Conservation (phyloP, 2,329 filamentous ascomycete genomes). For the Aspergillus sp. region DNA sequence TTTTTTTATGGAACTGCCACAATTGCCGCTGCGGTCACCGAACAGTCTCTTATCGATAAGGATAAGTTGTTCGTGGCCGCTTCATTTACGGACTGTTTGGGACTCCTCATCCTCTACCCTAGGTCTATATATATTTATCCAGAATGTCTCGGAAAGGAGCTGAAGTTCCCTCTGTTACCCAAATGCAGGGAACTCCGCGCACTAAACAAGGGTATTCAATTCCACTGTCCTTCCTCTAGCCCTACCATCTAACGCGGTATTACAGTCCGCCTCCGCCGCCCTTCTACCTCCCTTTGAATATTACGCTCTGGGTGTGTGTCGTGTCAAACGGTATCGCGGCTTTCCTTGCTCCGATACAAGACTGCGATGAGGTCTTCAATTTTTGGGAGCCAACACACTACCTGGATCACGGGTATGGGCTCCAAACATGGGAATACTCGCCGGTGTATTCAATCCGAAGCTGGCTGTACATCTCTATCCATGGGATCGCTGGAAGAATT, state of each 20-base stretch:
- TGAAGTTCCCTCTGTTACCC: slow-evolving; percentile 7
- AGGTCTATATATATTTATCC: not conserved
- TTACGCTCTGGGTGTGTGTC: slow-evolving; percentile 79
- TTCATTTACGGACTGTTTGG: not conserved
- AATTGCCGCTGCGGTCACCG: slow-evolving; percentile 28
- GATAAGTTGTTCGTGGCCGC: slow-evolving; percentile 12
- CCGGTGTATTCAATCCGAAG: slow-evolving; percentile 92
- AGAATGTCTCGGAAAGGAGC: slow-evolving; percentile 19
- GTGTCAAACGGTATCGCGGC: slow-evolving; percentile 73
- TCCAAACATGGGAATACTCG: slow-evolving; percentile 99
- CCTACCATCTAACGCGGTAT: slow-evolving; percentile 6
- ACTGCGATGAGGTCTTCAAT: slow-evolving; percentile 98
- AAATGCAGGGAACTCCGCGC: slow-evolving; percentile 14
- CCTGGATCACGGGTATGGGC: slow-evolving; percentile 83
- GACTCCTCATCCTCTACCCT: not conserved
- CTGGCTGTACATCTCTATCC: slow-evolving; percentile 84
- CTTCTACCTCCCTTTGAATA: slow-evolving; percentile 68
- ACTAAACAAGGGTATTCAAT: slow-evolving; percentile 28
- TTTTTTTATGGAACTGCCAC: slow-evolving; percentile 27
- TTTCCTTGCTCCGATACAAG: slow-evolving; percentile 84
- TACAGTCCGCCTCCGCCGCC: slow-evolving; percentile 38
- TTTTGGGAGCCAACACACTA: slow-evolving; percentile 99
- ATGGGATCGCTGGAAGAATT: slow-evolving; percentile 70
- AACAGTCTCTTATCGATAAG: slow-evolving; percentile 30
- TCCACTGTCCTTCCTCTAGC: not conserved